phyloP scores from a whole-genome alignment of 1,139 yeast species.

The Blastobotrys ciferrii region DNA sequence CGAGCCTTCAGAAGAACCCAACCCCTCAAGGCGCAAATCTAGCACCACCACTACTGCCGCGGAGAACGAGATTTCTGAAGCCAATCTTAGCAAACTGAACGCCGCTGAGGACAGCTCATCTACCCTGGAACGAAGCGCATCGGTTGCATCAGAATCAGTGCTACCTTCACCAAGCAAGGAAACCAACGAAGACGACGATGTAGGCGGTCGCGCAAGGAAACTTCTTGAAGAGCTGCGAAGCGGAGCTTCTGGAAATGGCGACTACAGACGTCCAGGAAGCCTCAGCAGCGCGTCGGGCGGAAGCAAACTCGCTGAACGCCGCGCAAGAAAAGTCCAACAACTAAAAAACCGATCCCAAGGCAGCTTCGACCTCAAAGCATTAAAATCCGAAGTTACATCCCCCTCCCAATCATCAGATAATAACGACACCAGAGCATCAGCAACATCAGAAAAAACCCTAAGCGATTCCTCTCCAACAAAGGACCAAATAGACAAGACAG shows the following conservation, averaged over 20 bases:
- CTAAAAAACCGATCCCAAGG: slow-evolving; percentile 19
- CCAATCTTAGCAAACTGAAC: not conserved
- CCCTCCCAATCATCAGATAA: not conserved
- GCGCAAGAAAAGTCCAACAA: slow-evolving; percentile 31
- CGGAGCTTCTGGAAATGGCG: slow-evolving; percentile 25
- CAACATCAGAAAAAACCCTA: slow-evolving; percentile 1
- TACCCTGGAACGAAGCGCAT: slow-evolving; percentile 13
- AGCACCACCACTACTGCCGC: not conserved
- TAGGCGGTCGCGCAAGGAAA: slow-evolving; percentile 59
- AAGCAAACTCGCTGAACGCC: slow-evolving; percentile 27
- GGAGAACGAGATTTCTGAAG: not conserved
- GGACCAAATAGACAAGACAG: slow-evolving; percentile 3
- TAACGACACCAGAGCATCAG: not conserved
- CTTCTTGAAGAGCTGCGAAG: slow-evolving; percentile 58
- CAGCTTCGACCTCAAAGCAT: slow-evolving; percentile 11
- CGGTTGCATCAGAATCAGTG: slow-evolving; percentile 15
- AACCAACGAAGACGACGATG: slow-evolving; percentile 47
- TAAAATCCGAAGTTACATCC: slow-evolving; percentile 3
- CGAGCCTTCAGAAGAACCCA: not conserved
- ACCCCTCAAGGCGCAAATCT: not conserved
- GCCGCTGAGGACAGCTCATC: not conserved
- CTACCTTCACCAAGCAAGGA: slow-evolving; percentile 5
- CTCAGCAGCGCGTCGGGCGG: slow-evolving; percentile 18
- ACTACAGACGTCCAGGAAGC: slow-evolving; percentile 19
- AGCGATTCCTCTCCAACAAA: not conserved